A percentile compares a stretch with the other conserved stretches of the same genome.
phyloP scores from a whole-genome alignment of 352 stramenopile species.

The Phytophthora citricola region DNA sequence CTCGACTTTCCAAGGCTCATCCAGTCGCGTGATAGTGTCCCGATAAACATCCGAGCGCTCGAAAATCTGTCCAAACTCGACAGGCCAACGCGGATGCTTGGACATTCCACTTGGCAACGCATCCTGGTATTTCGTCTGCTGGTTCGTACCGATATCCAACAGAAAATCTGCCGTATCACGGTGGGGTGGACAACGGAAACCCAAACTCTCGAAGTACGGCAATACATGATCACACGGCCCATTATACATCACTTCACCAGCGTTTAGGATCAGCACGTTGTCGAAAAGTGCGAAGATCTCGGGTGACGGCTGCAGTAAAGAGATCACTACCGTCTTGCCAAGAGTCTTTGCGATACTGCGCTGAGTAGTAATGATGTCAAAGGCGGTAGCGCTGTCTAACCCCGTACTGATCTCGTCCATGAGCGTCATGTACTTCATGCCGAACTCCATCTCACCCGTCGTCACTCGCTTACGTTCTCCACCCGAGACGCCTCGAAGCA shows the following conservation, averaged over 20 bases:
- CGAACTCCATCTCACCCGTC: slow-evolving; percentile 85
- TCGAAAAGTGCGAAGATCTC: slow-evolving; percentile 95
- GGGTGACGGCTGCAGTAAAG: slow-evolving; percentile 89
- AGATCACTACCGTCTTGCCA: slow-evolving; percentile 69
- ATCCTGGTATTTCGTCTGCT: slow-evolving; percentile 46
- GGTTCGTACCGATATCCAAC: slow-evolving; percentile 51
- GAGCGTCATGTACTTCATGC: slow-evolving; percentile 68
- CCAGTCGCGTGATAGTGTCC: slow-evolving; percentile 41
- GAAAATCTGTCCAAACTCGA: slow-evolving; percentile 55
- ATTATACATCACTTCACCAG: slow-evolving; percentile 88
- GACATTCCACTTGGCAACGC: not conserved
- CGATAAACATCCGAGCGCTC: slow-evolving; percentile 50
- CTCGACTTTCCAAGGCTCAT: slow-evolving; percentile 38
- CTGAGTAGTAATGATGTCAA: slow-evolving; percentile 63
- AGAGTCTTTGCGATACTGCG: slow-evolving; percentile 54
- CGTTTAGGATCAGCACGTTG: slow-evolving; percentile 91
- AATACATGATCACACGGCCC: slow-evolving; percentile 34
- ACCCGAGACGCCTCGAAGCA: slow-evolving; percentile 63
- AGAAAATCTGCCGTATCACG: slow-evolving; percentile 55
- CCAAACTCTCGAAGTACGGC: slow-evolving; percentile 51
- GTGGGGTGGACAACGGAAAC: slow-evolving; percentile 44
- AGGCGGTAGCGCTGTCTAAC: slow-evolving; percentile 56
- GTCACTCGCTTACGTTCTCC: slow-evolving; percentile 75
- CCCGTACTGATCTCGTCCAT: slow-evolving; percentile 85
- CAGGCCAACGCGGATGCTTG: slow-evolving; percentile 11